Evolutionary conservation across 805 yeast genomes (phyloP), one percentile per base, ranked within the genome.

Genomic region (Brettanomyces custersianus): DNA sequence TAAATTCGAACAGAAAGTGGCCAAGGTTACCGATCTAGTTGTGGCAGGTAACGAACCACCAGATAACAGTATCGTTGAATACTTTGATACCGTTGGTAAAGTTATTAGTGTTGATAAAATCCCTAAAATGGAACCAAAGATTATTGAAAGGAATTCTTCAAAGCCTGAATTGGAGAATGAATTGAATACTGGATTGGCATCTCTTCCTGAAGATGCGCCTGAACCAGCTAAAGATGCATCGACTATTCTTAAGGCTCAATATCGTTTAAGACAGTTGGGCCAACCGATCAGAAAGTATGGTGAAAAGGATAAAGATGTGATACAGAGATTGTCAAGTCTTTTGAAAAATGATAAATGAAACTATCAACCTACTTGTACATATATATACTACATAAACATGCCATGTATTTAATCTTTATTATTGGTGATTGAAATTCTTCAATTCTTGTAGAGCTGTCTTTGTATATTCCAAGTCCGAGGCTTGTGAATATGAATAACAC

Each of bases 1-100:
- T 36, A 75, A 72, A 47, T 82, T 82, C 43, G 92, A 82, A 52
- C 81, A 76, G 45, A 84, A 80, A 40, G 65, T 81, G 20, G 68
- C 77, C 2, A 66, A 68, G 8, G 56, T 70, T 34, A 54, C 63
- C 38, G 62, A 66, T 34, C 36, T 74, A 28, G 54, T 64, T 19
- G 44, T 60, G 11, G 45, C 54, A 40, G 43, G 52, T 18, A 51
- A 52, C 3, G 45, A 43, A 2, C 42, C 46, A 11, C 36, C 62
- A 24, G 52, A 59, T n/a, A 72, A 71, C 36, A 75, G 75, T 39
- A 68, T 80, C 11, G 61, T 70, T 31, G 75, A 74, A 29, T 82
- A 82, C 55, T 81, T 77, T 49, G 67, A 70, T 10, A 77, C 84
- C 15, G 88, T 82, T 12, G 67, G 70, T 36, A 81, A 78, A 52